Evolutionary conservation across 805 yeast genomes (phyloP).

Genomic region (Nakazawaea sp.): DNA sequence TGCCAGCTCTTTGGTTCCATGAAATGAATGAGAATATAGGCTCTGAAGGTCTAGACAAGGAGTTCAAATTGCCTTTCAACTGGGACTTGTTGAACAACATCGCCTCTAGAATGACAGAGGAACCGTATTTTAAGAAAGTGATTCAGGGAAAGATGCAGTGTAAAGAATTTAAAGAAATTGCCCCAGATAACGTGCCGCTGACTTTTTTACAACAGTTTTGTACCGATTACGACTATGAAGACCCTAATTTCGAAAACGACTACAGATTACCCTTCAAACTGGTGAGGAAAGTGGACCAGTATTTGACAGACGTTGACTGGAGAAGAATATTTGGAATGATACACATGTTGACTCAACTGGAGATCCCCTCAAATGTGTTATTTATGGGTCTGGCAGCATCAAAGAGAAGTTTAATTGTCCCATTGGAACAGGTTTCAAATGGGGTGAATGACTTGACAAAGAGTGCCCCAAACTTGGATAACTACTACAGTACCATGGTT

Average conservation of each 20-base stretch:
- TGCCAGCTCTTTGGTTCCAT: conserved; percentile 8
- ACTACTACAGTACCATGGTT: conserved; percentile 1
- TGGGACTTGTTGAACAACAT: conserved; percentile 8
- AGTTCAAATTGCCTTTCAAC: conserved; percentile 9
- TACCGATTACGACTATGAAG: conserved; percentile 3
- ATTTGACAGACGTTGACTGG: conserved; percentile 8
- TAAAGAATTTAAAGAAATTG: conserved; percentile 3
- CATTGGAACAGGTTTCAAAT: conserved; percentile 6
- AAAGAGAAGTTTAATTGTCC: conserved; percentile 1
- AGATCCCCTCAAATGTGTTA: conserved; percentile 4
- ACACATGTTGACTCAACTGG: conserved; percentile 1
- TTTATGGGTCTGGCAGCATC: conserved; percentile 5
- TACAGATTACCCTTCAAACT: conserved; percentile 8
- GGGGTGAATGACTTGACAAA: conserved; percentile 9
- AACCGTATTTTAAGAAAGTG: conserved; percentile 2
- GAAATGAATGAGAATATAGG: neutral
- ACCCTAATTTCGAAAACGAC: conserved; percentile 6
- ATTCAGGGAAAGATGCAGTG: conserved; percentile 1
- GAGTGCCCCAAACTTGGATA: neutral
- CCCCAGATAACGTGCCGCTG: conserved; percentile 3
- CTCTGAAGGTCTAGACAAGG: neutral
- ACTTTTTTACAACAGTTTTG: conserved; percentile 5
- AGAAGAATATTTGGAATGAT: conserved; percentile 7
- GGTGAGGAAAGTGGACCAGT: conserved; percentile 6
- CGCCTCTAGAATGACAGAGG: neutral